Evolutionary conservation across 805 yeast genomes (phyloP), one percentile per base, ranked within the genome.

Genomic region (Candida nemodendra): DNA sequence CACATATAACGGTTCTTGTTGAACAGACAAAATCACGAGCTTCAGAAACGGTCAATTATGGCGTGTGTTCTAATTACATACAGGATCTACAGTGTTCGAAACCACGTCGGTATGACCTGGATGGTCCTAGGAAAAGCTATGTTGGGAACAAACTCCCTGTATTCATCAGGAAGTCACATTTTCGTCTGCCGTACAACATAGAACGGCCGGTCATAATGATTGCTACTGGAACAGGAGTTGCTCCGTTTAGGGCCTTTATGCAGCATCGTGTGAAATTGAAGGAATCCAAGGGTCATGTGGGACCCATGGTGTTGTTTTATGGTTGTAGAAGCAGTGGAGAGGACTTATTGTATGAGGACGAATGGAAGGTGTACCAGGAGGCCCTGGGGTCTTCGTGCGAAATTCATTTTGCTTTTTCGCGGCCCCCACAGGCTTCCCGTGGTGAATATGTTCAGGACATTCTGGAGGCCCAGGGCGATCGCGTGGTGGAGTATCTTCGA

Each of bases 161-260:
- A 22, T 95, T 85, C 57, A 83, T 89, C 24, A 82, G 95, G 57
- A 86, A 84, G 61, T 87, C 96, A 8, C 82, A 84, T 40, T 91
- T 91, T 69, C 86, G 85, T 67, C 72, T 90, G 46, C 98, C 98
- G 6, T 69, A 81, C n/a, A 81, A 84, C 55, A 73, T 86, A 21
- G 61, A 72, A 1, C 75, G 77, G 26, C 96, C 98, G 7, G 74
- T 91, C n/a, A 82, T 91, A 46, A 76, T 90, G 81, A 75, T 91
- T 49, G 96, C 97, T 14, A 95, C 96, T 23, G 98, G 98, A 41
- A 89, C 96, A 5, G 98, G 98, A 54, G 85, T 90, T 35, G 97
- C 98, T 2, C 98, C 98, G 39, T 85, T 89, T 69, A 77, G 97
- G 61, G 98, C 91, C 2, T 91, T 91, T 51, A 62, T 91, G 23